These are phyloP conservation scores for Asterionellopsis glacialis DNA, from an alignment of 108 stramenopile genomes.

Conservation along the genomic window DNA sequence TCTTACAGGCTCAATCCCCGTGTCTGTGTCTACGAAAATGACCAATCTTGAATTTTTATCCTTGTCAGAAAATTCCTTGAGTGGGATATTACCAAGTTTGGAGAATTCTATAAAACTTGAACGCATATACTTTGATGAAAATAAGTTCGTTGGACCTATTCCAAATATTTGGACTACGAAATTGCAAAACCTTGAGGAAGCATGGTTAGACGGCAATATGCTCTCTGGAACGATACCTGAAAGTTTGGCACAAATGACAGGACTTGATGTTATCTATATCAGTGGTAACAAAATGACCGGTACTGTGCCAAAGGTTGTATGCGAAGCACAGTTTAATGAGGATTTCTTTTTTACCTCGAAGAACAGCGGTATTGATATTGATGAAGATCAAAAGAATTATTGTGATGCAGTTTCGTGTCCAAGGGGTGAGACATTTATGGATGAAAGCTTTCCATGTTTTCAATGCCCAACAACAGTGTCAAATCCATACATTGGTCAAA, in stretches of 20 bases:
- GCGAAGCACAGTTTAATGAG: conserved; percentile 29
- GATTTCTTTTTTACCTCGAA: conserved; percentile 21
- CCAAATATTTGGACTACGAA: conserved; percentile 22
- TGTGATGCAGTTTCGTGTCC: conserved; percentile 58
- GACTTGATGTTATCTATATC: conserved; percentile 37
- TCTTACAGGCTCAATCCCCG: conserved; percentile 19
- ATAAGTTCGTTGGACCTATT: conserved; percentile 37
- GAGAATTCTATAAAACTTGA: conserved; percentile 20
- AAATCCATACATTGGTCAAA: conserved; percentile 37
- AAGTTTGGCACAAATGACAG: conserved; percentile 17
- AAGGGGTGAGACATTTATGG: conserved; percentile 14
- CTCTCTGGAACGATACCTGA: conserved; percentile 50
- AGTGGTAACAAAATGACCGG: conserved; percentile 61
- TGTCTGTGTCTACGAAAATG: conserved; percentile 11
- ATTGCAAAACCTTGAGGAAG: conserved; percentile 21
- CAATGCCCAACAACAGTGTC: conserved; percentile 16
- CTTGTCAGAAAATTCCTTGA: conserved; percentile 24
- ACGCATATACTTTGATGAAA: conserved; percentile 30
- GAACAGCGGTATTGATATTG: not conserved
- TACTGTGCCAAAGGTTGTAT: conserved; percentile 23
- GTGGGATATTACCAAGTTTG: conserved; percentile 26
- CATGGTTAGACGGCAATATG: conserved; percentile 50
- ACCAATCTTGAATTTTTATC: not conserved
- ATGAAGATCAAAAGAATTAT: conserved; percentile 13
- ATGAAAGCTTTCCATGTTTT: conserved; percentile 41